Base-by-base conservation (phyloP, 495 filamentous ascomycete species). In the Annulohypoxylon bovei region DNA sequence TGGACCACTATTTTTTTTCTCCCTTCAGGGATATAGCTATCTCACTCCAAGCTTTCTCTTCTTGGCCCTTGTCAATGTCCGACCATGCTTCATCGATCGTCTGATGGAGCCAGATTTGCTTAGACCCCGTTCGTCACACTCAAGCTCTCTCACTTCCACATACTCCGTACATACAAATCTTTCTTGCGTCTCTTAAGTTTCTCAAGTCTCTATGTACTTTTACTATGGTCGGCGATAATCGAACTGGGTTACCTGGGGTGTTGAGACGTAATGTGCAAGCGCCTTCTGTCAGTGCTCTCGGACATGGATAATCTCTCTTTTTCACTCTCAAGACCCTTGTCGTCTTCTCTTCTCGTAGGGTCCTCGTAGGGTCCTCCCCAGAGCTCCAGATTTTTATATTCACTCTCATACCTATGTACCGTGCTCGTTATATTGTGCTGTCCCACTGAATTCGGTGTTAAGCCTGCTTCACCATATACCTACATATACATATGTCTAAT, bases 1-100 rank as follows among this genome's bases (percentile, higher is more conserved):
- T 66, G 44, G 54, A 70, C 71, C 62, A 67, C 62, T 65, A 22
- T 62, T 69, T 67, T 62, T 68, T 67, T 50, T 65, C 53, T 42
- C 65, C 55, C 53, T 68, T 58, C 70, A 73, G 71, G 71, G 71
- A 73, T 73, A 23, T 73, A 23, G 49, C 9, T 61, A 68, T 67
- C 66, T 70, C 66, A 59, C 56, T 59, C 67, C 62, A 70, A 68
- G 65, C 70, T 72, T 72, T 72, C 62, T 66, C 16, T 46, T 58
- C 67, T 62, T 70, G 62, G 55, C 67, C 71, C 71, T 65, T 53
- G 71, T 70, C 71, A 28, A 25, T 59, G 71, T 70, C 71, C 71
- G 71, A 70, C 71, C 71, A 69, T 73, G 71, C 71, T 65, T 70
- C 71, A 73, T 73, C 67, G 71, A 73, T 73, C 71, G 71, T 69